These are phyloP conservation scores for Balamuthia mandrillaris DNA, from an alignment of 208 protist genomes.

Conservation along the genomic window DNA sequence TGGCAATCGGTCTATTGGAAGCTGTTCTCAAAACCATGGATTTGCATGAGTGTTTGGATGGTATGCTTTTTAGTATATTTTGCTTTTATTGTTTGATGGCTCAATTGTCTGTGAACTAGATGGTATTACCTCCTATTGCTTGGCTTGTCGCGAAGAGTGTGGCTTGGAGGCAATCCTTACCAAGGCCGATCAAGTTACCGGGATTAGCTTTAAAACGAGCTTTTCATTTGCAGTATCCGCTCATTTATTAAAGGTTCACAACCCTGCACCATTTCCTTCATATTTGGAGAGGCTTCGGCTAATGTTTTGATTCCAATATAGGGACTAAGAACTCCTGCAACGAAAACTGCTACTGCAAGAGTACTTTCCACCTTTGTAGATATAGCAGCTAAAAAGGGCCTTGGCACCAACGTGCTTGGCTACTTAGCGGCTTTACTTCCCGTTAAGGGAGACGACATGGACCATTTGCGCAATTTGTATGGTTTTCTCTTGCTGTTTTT, in stretches of 20 bases:
- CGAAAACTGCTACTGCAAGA: neutral
- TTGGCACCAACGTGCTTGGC: slow-evolving; percentile 9
- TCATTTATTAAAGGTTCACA: slow-evolving; percentile 39
- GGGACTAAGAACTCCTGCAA: neutral
- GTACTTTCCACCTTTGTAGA: slow-evolving; percentile 26
- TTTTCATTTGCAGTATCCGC: slow-evolving; percentile 56
- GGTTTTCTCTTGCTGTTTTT: too few relatives aligned
- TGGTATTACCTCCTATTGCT: neutral
- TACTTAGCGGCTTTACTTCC: slow-evolving; percentile 21
- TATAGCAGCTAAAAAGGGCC: neutral
- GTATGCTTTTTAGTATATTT: neutral
- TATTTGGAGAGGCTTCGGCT: neutral
- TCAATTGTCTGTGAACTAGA: neutral
- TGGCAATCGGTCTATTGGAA: slow-evolving; percentile 44
- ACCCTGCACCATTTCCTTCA: neutral
- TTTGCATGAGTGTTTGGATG: slow-evolving; percentile 17
- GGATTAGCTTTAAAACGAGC: slow-evolving; percentile 39
- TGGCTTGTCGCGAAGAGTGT: neutral
- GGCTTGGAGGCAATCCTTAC: neutral
- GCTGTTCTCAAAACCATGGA: slow-evolving; percentile 39
- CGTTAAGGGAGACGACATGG: slow-evolving; percentile 2
- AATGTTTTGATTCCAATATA: neutral
- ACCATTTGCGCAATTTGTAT: slow-evolving; percentile 25
- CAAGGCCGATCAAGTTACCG: slow-evolving; percentile 40
- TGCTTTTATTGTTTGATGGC: neutral